Percentiles rank a stretch among this genome's conserved stretches.
Conservation (phyloP, 352 stramenopile genomes). For the Pythium utonaiense region DNA sequence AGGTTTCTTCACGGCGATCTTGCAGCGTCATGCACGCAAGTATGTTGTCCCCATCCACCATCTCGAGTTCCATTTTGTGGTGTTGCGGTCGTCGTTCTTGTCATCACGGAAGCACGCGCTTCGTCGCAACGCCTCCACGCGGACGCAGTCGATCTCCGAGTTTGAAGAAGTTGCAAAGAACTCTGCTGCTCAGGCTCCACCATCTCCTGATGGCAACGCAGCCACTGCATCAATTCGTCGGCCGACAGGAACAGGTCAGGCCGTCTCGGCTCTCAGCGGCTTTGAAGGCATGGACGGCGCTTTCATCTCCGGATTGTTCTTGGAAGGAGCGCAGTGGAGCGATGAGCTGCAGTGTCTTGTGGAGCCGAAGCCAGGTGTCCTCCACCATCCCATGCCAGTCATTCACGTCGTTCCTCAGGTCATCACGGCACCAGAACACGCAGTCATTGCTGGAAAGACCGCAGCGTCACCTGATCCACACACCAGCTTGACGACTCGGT, state of each 20-base stretch:
- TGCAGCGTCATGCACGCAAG: constrained; percentile 72
- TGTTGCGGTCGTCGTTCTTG: constrained; percentile 24
- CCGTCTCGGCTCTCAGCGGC: not conserved
- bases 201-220: not conserved
- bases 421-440: constrained; percentile 5
- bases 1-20: constrained; percentile 70
- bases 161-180: constrained; percentile 22
- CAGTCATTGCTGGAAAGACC: not conserved
- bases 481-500: not conserved
- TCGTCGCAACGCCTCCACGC: constrained; percentile 4
- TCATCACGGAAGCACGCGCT: constrained; percentile 19
- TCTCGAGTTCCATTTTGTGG: constrained; percentile 67
- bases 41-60: constrained; percentile 67
- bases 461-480: not conserved
- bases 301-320: constrained; percentile 57
- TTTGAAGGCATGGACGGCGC: constrained; percentile 38
- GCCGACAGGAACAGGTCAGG: not conserved
- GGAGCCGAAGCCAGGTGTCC: constrained; percentile 46
- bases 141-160: constrained; percentile 13
- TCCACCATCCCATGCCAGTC: constrained; percentile 74
- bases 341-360: constrained; percentile 46
- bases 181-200: not conserved
- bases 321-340: constrained; percentile 73
- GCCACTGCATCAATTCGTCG: not conserved
- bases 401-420: constrained; percentile 80